Conservation (phyloP, 1,284 basidiomycete genomes). For the Cryptococcus hybrid region DNA sequence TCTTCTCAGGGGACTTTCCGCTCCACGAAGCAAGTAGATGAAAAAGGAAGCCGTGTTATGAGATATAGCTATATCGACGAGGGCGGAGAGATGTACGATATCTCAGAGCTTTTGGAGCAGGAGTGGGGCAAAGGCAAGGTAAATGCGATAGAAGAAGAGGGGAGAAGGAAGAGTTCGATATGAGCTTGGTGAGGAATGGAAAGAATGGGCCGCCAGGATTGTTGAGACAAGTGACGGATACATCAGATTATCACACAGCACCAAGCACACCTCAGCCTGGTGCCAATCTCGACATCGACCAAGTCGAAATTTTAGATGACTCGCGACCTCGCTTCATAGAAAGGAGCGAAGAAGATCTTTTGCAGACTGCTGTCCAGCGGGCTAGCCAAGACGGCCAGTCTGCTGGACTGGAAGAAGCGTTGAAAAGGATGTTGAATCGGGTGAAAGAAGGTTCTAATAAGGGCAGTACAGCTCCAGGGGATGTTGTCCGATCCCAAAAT, state of each 20-base stretch:
- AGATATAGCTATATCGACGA: constrained; percentile 88
- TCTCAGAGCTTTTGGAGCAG: constrained; percentile 85
- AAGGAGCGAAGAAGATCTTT: constrained; percentile 55
- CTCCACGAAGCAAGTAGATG: constrained; percentile 61
- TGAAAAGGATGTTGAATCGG: constrained; percentile 75
- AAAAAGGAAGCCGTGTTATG: constrained; percentile 63
- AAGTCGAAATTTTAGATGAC: neutral
- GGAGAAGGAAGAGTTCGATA: constrained; percentile 2
- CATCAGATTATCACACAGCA: constrained; percentile 36
- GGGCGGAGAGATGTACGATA: constrained; percentile 83
- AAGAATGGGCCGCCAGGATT: constrained; percentile 24
- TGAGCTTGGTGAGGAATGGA: constrained; percentile 5
- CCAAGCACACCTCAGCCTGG: constrained; percentile 38
- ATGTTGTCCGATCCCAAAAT: neutral
- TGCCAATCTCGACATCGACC: constrained; percentile 5
- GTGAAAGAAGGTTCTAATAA: constrained; percentile 54
- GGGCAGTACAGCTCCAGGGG: constrained; percentile 44
- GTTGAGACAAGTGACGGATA: constrained; percentile 24
- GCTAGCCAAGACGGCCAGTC: constrained; percentile 45
- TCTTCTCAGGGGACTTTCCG: constrained; percentile 75
- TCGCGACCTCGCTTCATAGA: neutral
- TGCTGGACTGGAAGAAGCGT: constrained; percentile 62
- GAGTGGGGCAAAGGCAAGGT: constrained; percentile 60
- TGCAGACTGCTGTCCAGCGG: constrained; percentile 57
- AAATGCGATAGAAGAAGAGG: constrained; percentile 18